Evolutionary conservation across 495 filamentous ascomycete genomes (phyloP).

Genomic region (Jackrogersella multiformis): DNA sequence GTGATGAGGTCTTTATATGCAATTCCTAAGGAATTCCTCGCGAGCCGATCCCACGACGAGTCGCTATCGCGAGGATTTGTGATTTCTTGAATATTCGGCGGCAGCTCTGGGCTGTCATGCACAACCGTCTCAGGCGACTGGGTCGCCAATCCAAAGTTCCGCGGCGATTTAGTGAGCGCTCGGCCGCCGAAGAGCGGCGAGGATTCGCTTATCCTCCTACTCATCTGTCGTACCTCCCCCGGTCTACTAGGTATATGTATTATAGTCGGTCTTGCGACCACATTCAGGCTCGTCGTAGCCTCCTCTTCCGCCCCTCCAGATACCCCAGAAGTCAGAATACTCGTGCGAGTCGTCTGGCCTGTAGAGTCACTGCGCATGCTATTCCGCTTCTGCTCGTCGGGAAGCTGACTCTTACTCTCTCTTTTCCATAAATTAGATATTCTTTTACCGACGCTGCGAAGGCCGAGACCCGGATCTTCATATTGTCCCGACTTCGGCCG

Average conservation of each 20-base stretch:
- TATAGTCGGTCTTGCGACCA: slow-evolving; percentile 44
- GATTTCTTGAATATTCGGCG: slow-evolving; percentile 9
- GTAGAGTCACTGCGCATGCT: slow-evolving; percentile 37
- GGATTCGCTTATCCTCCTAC: slow-evolving; percentile 32
- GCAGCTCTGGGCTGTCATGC: slow-evolving; percentile 11
- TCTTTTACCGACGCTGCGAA: slow-evolving; percentile 28
- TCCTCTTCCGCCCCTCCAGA: slow-evolving; percentile 40
- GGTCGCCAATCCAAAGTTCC: slow-evolving; percentile 29
- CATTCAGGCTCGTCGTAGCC: slow-evolving; percentile 40
- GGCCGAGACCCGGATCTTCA: slow-evolving; percentile 9
- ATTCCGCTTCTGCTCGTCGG: slow-evolving; percentile 25
- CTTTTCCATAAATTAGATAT: slow-evolving; percentile 43
- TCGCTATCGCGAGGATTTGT: slow-evolving; percentile 15
- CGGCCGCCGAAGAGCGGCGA: slow-evolving; percentile 38
- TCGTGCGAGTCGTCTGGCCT: slow-evolving; percentile 40
- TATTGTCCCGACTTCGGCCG: slow-evolving; percentile 28
- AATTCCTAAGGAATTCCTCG: slow-evolving; percentile 46
- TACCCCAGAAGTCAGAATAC: slow-evolving; percentile 43
- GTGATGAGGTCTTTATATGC: slow-evolving; percentile 46
- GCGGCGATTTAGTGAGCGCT: slow-evolving; percentile 34
- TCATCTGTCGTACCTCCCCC: slow-evolving; percentile 40
- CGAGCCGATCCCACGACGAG: slow-evolving; percentile 33
- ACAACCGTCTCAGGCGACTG: neutral
- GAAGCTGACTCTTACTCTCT: slow-evolving; percentile 17
- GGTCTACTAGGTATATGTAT: slow-evolving; percentile 47